Base-by-base conservation (phyloP, 2,329 filamentous ascomycete genomes). In the Xylaria arbuscula region DNA sequence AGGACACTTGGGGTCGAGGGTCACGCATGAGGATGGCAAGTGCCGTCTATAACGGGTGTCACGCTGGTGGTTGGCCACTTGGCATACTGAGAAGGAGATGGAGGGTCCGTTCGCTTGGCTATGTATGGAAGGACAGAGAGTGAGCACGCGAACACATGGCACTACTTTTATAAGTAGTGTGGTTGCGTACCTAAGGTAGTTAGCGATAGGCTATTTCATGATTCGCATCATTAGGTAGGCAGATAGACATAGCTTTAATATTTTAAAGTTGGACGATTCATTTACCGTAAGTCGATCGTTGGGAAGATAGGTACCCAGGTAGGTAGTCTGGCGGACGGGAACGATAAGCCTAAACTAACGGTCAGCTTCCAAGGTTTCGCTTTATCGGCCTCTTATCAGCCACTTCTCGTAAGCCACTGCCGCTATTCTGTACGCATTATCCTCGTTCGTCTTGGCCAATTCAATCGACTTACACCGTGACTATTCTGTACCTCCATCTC, bases 311-410 rank as follows among this genome's bases (percentile, higher is more conserved):
- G 57, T 57, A n/a, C n/a, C n/a, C n/a, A n/a, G n/a, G 61, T 64
- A 70, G 62, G n/a, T n/a, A n/a, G n/a, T n/a, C n/a, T n/a, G n/a
- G n/a, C n/a, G 38, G 17, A 36, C 32, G 38, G 34, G n/a, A 45
- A 22, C 54, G 55, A 72, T 70, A 69, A 70, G 61, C 61, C 58
- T 61, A 69, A 68, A 54, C 15, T 42, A 51, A 64, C 68, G 48
- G 61, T 70, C 68, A 68, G 28, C 32, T 36, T 55, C 62, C 36
- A 38, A n/a, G n/a, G n/a, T n/a, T 2, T 13, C 36, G 3, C 45
- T 47, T 19, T 47, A 47, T 47, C 45, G 10, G 42, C 17, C 62
- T 45, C 63, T 54, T 19, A 7, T 1, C 19, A 47, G 6, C 28
- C 28, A 28, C 45, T 47, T 19, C 8, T 45, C 17, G 7, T 22